Evolutionary conservation across 495 filamentous ascomycete species (phyloP), one percentile per base, ranked within the genome.

Genomic region (Aspergillus hancockii): DNA sequence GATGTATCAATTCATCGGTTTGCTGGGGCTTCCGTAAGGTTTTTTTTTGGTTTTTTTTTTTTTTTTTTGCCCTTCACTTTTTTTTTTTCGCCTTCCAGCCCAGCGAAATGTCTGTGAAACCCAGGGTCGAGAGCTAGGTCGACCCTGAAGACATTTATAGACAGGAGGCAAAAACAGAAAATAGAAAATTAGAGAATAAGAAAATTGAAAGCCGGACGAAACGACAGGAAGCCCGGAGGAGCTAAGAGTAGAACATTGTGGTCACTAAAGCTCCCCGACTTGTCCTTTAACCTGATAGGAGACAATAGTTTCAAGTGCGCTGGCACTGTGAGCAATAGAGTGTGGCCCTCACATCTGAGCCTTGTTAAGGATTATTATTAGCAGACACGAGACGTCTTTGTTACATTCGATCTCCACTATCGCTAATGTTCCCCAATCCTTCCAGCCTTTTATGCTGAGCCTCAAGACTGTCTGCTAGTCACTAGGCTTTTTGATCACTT

Each of bases 371-470:
- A n/a, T 52, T 52, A 52, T 52, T 43, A 54, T 54, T 54, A 54
- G 52, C 36, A 54, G 52, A 54, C 13, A 54, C 52, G 30, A 34
- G 28, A 34, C 13, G 52, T 54, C 34, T 54, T 22, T 43, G 34
- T 28, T 54, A 14, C 52, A 23, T 47, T 41, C n/a, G 52, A 54
- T 54, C n/a, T n/a, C 52, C 52, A 54, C 52, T 28, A 41, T 43
- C 36, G 52, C 36, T 28, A 23, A 38, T 21, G 34, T 25, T 54
- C 30, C 10, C 28, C 9, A 32, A 52, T 52, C 49, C 49, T 34
- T 38, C 51, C 34, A 52, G 50, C 34, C 34, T 54, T 41, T 38
- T 41, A 54, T 54, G 52, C 52, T 54, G 52, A 43, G 52, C 36
- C 52, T 54, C 34, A 54, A 41, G 34, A 21, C 40, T 34, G 28